Base-by-base conservation (phyloP, 2,329 filamentous ascomycete species). In the Penicillium sumatraense region DNA sequence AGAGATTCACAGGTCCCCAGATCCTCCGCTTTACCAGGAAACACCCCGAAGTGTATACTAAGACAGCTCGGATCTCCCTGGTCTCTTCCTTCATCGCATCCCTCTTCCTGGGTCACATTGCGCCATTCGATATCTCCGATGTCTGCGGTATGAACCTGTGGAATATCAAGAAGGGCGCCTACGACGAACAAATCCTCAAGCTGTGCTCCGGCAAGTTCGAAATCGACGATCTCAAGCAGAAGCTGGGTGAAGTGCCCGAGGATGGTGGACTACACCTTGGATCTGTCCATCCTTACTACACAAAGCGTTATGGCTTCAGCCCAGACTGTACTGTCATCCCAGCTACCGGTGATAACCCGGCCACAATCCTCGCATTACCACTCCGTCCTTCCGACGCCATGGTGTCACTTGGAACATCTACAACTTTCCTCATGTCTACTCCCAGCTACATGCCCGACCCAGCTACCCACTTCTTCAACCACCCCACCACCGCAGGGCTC, bases 1-100 rank as follows among this genome's bases (percentile, higher is more conserved):
- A 93, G 89, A 89, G 95, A 59, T 99, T 99, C 79, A 98, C 93
- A 23, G 95, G 95, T n/a, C 90, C 91, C 3, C 95, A 99, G 75
- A 98, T 99, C 67, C 85, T 97, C 75, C 86, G 93, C 11, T 92
- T 97, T 72, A 88, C 89, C 63, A 84, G 86, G 53, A 90, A 90
- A 61, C 85, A 93, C 61, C 91, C 93, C 1, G 83, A 89, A 4
- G 88, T 91, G 63, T 98, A 98, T 75, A 81, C 83, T 58, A 83
- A 86, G 26, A 96, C 95, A 0, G 82, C 86, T 10, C 87, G 91
- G 53, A 96, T 99, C 70, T 96, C 92, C 2, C 88, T 98, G 42
- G 93, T 97, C 13, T 98, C 93, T 0, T 97, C 93, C 0, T 99
- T 96, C 80, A 82, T 98, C 49, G 93, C 93, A 2, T 97, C 93